These are phyloP conservation scores for Fusarium concolor DNA, from an alignment of 2,329 filamentous ascomycete genomes.

Conservation along the genomic window DNA sequence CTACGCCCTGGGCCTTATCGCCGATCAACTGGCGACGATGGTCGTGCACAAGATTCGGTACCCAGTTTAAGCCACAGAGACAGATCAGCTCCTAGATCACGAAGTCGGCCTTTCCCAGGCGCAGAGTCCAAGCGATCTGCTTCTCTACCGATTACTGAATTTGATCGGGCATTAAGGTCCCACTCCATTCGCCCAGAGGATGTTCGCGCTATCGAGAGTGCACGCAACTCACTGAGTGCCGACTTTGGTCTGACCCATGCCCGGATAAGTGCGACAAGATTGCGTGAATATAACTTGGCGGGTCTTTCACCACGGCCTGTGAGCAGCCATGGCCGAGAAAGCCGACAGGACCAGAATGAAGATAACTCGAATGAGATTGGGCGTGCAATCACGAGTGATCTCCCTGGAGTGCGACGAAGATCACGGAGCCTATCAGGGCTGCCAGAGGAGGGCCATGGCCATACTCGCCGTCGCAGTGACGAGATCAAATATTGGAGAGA, in stretches of 20 bases:
- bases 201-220: conserved; percentile 64
- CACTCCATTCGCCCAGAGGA: conserved; percentile 70
- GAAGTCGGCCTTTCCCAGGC: conserved; percentile 52
- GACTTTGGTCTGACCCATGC: conserved; percentile 56
- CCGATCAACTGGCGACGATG: conserved; percentile 31
- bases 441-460: conserved; percentile 51
- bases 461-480: conserved; percentile 66
- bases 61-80: conserved; percentile 31
- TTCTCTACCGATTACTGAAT: conserved; percentile 70
- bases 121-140: conserved; percentile 64
- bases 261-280: conserved; percentile 44
- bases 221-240: conserved; percentile 64
- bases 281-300: conserved; percentile 57
- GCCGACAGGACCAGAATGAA: conserved; percentile 51
- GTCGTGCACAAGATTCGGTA: conserved; percentile 26
- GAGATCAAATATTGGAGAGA: conserved; percentile 74
- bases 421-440: conserved; percentile 71
- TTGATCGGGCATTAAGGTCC: conserved; percentile 69
- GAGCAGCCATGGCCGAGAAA: conserved; percentile 67
- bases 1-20: conserved; percentile 43
- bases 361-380: conserved; percentile 68
- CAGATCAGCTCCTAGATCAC: conserved; percentile 51
- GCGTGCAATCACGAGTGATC: conserved; percentile 70
- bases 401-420: conserved; percentile 61
- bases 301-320: conserved; percentile 71